phyloP scores from a whole-genome alignment of 2,329 filamentous ascomycete genomes.

The Fusarium graminum region DNA sequence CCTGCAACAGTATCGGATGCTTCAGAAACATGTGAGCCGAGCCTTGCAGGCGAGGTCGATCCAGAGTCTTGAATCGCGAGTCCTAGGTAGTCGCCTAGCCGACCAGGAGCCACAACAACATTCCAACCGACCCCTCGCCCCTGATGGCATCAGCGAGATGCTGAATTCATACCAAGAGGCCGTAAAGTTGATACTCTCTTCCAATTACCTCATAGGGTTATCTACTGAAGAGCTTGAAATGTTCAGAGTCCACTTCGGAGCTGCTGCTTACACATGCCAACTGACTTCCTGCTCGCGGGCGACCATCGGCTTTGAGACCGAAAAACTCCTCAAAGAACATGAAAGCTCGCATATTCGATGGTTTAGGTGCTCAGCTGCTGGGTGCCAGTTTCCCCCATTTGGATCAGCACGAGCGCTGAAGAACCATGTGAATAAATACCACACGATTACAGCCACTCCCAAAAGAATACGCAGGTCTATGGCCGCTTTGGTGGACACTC shows the following conservation, averaged over 20 bases:
- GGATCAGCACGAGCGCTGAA: neutral
- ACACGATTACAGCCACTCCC: neutral
- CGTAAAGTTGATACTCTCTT: neutral
- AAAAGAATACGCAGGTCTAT: conserved; percentile 1
- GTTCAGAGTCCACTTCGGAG: conserved; percentile 20
- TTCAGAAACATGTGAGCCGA: conserved; percentile 1
- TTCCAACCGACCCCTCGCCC: fast-evolving
- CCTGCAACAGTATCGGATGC: neutral
- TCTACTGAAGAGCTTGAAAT: conserved; percentile 9
- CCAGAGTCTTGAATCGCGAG: conserved; percentile 1
- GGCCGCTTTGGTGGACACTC: no score
- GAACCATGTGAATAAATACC: conserved; percentile 5
- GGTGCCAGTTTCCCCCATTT: neutral
- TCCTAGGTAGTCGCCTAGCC: neutral
- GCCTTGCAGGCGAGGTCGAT: conserved; percentile 19
- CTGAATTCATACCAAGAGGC: conserved; percentile 17
- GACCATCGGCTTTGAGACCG: conserved; percentile 11
- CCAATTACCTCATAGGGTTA: neutral
- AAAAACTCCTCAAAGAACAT: neutral
- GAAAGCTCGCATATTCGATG: conserved; percentile 20
- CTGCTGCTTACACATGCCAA: conserved; percentile 16
- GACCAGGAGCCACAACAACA: fast-evolving
- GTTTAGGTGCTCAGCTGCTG: neutral
- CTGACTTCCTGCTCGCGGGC: conserved; percentile 7
- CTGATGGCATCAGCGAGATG: conserved; percentile 2